phyloP scores from a whole-genome alignment of 352 stramenopile genomes.

The Elongisporangium anandrum region DNA sequence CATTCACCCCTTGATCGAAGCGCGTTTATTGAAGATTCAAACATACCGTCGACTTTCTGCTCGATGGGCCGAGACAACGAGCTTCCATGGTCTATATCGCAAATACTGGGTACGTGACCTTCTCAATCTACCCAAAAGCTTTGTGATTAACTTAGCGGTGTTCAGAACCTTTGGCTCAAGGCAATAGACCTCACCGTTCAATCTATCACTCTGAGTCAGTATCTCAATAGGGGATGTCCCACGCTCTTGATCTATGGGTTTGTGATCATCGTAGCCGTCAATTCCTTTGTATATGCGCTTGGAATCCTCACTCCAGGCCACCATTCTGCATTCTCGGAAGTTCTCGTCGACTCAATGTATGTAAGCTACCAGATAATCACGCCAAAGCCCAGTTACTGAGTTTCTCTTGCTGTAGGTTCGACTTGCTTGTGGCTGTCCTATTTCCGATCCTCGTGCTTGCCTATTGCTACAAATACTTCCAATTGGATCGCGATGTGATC shows the following conservation, averaged over 20 bases:
- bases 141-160: too few relatives aligned
- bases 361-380: constrained; percentile 5
- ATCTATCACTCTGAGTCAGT: background rate
- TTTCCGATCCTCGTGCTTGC: constrained; percentile 24
- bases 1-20: too few relatives aligned
- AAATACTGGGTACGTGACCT: background rate
- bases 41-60: background rate
- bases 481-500: constrained; percentile 24
- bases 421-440: constrained; percentile 25
- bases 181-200: constrained; percentile 3
- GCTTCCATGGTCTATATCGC: background rate
- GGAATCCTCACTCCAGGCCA: constrained; percentile 5
- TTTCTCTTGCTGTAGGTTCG: too few relatives aligned
- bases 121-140: too few relatives aligned
- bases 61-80: background rate
- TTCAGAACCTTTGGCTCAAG: constrained; percentile 7
- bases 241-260: constrained; percentile 1
- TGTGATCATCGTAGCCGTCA: background rate
- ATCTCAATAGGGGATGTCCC: constrained; percentile 2
- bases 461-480: constrained; percentile 26
- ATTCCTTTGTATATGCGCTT: constrained; percentile 1
- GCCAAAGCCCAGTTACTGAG: too few relatives aligned
- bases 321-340: constrained; percentile 2
- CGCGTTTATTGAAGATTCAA: too few relatives aligned
- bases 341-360: constrained; percentile 6